Evolutionary conservation across 2,329 filamentous ascomycete genomes (phyloP).

Genomic region (Ophiostoma angusticollis): DNA sequence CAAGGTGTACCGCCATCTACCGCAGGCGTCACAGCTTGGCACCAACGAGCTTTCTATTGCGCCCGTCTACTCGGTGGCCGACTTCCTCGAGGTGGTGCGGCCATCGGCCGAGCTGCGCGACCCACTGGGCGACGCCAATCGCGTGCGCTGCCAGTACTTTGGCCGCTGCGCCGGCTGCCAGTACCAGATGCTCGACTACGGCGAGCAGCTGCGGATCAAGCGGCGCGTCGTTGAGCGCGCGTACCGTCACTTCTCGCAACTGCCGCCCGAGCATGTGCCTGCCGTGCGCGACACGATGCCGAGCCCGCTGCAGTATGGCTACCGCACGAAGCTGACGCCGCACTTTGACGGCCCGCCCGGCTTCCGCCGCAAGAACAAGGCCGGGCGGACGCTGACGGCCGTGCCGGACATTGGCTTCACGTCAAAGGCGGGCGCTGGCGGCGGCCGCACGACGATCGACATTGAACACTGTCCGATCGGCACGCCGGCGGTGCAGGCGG

Average conservation of each 20-base stretch:
- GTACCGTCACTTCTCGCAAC: slow-evolving; percentile 77
- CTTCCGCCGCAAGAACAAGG: slow-evolving; percentile 34
- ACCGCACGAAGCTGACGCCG: slow-evolving; percentile 92
- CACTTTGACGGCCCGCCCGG: slow-evolving; percentile 73
- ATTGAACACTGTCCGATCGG: slow-evolving; percentile 97
- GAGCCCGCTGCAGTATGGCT: slow-evolving; percentile 81
- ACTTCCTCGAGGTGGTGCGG: slow-evolving; percentile 65
- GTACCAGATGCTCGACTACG: slow-evolving; percentile 91
- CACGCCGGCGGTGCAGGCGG: slow-evolving; percentile 69
- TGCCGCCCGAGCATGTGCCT: slow-evolving; percentile 64
- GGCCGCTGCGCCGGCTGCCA: slow-evolving; percentile 80
- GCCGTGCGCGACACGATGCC: slow-evolving; percentile 72
- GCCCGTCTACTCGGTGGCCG: slow-evolving; percentile 59
- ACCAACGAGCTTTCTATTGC: background rate
- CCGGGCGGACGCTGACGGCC: slow-evolving; percentile 34
- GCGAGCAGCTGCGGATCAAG: slow-evolving; percentile 76
- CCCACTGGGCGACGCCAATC: slow-evolving; percentile 60
- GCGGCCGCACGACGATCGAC: slow-evolving; percentile 66
- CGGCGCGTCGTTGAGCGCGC: slow-evolving; percentile 79
- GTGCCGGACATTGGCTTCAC: slow-evolving; percentile 83
- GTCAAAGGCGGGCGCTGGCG: slow-evolving; percentile 45
- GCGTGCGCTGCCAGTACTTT: slow-evolving; percentile 79
- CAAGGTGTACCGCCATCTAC: slow-evolving; percentile 64
- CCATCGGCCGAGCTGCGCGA: slow-evolving; percentile 37
- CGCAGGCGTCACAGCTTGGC: slow-evolving; percentile 19